Evolutionary conservation across 1,284 basidiomycete species (phyloP).

Genomic region (Leccinum fuscescens): DNA sequence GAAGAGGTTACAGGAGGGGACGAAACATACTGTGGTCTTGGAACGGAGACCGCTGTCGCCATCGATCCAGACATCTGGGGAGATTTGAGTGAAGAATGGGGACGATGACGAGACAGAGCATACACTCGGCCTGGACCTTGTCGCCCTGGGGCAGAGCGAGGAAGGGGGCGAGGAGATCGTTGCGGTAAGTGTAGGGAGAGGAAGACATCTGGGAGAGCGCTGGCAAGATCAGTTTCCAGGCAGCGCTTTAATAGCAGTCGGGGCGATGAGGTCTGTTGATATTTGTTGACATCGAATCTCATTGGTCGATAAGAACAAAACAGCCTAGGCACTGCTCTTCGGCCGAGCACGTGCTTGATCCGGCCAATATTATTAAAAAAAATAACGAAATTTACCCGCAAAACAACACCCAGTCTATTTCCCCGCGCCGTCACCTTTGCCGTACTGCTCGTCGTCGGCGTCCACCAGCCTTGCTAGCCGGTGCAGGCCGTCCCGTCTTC

Average conservation of each 20-base stretch:
- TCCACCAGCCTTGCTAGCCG: constrained; percentile 53
- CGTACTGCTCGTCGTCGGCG: constrained; percentile 54
- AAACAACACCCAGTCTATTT: constrained; percentile 12
- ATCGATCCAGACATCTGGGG: constrained; percentile 91
- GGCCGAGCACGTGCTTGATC: constrained; percentile 13
- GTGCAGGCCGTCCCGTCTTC: constrained; percentile 29
- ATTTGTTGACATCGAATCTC: constrained; percentile 21
- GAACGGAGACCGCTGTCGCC: constrained; percentile 89
- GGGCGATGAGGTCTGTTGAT: constrained; percentile 21
- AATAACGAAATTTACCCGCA: background rate
- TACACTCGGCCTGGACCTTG: constrained; percentile 92
- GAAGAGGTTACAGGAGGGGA: constrained; percentile 3
- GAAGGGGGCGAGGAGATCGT: constrained; percentile 85
- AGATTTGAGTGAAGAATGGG: constrained; percentile 20
- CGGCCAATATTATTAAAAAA: constrained; percentile 1
- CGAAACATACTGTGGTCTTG: constrained; percentile 78
- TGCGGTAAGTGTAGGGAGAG: constrained; percentile 49
- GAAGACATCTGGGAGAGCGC: constrained; percentile 24
- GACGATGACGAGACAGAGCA: constrained; percentile 24
- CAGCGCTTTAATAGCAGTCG: constrained; percentile 23
- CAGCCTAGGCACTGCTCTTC: background rate
- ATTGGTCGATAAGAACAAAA: constrained; percentile 35
- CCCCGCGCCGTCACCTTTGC: constrained; percentile 34
- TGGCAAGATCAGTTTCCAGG: background rate
- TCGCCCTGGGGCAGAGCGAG: constrained; percentile 84